Evolutionary conservation across 129 eudicot genomes (phyloP), one percentile per base, ranked within the genome.

Genomic region (Cynara cardunculus): DNA sequence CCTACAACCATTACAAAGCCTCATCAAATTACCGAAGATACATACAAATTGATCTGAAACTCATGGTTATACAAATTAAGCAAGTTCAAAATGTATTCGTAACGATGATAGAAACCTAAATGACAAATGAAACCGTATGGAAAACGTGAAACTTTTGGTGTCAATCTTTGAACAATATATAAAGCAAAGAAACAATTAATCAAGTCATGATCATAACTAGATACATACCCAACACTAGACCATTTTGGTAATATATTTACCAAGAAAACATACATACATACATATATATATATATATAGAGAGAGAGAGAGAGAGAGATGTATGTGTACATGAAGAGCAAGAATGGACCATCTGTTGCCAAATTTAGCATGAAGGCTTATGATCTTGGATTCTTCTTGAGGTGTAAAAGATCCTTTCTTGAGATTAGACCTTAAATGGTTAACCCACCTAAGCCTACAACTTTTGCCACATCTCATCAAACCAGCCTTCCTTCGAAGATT

Each of bases 281-380:
- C 30, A 1, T 10, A 26, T 0, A 27, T 19, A 65, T 27, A 28
- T 35, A 35, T 35, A 35, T 35, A 35, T 35, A 35, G 6, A 2
- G 8, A 24, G 27, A 5, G 12, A 53, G 62, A 56, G 25, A 56
- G 56, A 69, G 31, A 19, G 76, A 65, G 61, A 25, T n/a, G 21
- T 10, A 7, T 10, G 24, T 0, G 12, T 61, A 89, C 97, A 82
- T 90, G 90, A 81, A 83, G 39, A 71, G 97, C 89, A 88, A 92
- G 83, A 59, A 88, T 89, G 71, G 97, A 90, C 97, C 97, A 92
- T 83, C 89, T 92, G 81, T 92, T 92, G 13, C 94, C 97, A 18
- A 74, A 65, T 84, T 86, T 83, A 25, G 94, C 77, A 74, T 92
- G 97, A 53, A 92, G 91, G 3, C 72, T 85, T 21, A 90, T 71